Conservation (phyloP, 1,284 basidiomycete genomes). For the Naganishia cerealis region DNA sequence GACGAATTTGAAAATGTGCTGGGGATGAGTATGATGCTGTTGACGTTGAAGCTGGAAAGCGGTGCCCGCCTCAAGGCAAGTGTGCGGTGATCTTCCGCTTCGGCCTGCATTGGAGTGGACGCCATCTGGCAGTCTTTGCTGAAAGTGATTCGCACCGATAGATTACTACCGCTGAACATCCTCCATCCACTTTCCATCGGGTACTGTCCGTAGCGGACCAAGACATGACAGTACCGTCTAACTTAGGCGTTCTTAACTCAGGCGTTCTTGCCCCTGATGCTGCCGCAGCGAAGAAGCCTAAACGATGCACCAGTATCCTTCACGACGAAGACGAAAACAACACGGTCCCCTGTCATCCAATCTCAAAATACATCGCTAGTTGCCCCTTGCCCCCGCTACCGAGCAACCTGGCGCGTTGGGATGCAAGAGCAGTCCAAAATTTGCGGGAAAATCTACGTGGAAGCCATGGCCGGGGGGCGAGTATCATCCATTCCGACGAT, state of each 20-base stretch:
- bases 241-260: neutral
- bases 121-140: neutral
- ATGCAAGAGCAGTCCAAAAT: neutral
- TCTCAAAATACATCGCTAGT: neutral
- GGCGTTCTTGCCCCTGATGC: neutral
- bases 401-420: conserved; percentile 1
- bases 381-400: neutral
- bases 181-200: neutral
- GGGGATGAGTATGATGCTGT: conserved; percentile 12
- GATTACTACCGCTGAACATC: neutral
- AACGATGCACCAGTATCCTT: too few relatives aligned
- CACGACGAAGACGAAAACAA: neutral
- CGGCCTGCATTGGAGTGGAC: neutral
- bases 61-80: conserved; percentile 13
- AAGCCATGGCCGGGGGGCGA: neutral
- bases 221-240: neutral
- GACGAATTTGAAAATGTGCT: conserved; percentile 20
- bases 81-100: neutral
- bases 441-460: neutral
- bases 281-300: too few relatives aligned
- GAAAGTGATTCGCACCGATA: neutral
- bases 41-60: neutral
- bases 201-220: neutral
- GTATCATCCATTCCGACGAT: conserved; percentile 16
- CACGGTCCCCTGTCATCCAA: neutral